Percentiles rank a stretch among this genome's conserved stretches.
Conservation (phyloP, 257 asterid species). For the Solanum pinnatisectum region DNA sequence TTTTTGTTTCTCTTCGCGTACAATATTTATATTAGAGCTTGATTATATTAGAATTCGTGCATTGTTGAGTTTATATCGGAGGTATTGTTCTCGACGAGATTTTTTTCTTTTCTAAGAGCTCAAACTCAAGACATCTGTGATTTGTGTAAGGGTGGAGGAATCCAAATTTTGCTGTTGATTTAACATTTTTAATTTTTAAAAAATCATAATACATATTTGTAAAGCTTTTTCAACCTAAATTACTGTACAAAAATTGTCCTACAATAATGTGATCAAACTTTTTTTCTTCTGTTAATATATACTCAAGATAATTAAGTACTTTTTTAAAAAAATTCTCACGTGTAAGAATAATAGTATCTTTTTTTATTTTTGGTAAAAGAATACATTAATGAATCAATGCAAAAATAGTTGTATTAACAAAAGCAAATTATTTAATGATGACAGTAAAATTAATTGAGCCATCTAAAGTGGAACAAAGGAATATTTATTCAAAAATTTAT, state of each 20-base stretch:
- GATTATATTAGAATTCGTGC: background rate
- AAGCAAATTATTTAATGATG: background rate
- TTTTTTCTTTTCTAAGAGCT: background rate
- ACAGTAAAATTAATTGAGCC: background rate
- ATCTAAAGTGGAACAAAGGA: background rate
- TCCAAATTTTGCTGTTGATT: background rate
- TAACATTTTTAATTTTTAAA: background rate
- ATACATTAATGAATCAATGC: background rate
- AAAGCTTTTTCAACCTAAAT: background rate
- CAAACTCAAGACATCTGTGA: background rate
- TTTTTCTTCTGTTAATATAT: background rate
- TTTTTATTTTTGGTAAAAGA: background rate
- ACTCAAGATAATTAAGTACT: background rate
- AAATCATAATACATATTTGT: background rate
- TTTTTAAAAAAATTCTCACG: background rate
- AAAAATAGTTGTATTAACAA: background rate
- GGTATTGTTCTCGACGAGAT: fast-evolving
- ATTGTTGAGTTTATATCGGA: fast-evolving
- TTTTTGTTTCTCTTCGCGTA: fast-evolving
- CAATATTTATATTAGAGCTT: background rate
- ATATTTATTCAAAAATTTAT: background rate
- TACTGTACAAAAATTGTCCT: background rate
- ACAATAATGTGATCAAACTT: background rate
- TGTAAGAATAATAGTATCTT: background rate
- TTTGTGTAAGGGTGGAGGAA: too few species aligned